phyloP scores from a whole-genome alignment of 441 rosid species.

The Melastoma candidum region DNA sequence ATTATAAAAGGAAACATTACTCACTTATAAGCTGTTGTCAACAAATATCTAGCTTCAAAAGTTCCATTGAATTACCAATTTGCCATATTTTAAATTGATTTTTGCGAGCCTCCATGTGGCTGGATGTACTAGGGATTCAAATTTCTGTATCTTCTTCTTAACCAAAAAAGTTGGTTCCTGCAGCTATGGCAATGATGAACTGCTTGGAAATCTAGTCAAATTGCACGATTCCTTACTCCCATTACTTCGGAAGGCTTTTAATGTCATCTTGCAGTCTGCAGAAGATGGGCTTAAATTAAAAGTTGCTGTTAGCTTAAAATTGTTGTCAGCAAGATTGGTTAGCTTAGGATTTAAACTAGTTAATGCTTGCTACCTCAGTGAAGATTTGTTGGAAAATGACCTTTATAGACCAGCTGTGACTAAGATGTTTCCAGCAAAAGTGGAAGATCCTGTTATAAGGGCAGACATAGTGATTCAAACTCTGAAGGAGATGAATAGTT shows the following conservation, averaged over 20 bases:
- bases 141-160: conserved; percentile 12
- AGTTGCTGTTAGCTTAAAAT: conserved; percentile 49
- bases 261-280: conserved; percentile 31
- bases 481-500: conserved; percentile 63
- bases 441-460: conserved; percentile 85
- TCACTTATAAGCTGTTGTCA: no score
- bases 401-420: conserved; percentile 35
- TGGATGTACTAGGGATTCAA: conserved; percentile 2
- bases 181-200: conserved; percentile 81
- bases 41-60: no score
- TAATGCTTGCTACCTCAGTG: conserved; percentile 59
- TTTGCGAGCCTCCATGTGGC: no score
- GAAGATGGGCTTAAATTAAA: conserved; percentile 37
- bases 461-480: conserved; percentile 81
- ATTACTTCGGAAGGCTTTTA: conserved; percentile 57
- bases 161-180: conserved; percentile 19
- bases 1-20: no score
- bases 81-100: no score
- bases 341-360: conserved; percentile 75
- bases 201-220: conserved; percentile 51
- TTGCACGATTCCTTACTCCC: conserved; percentile 86
- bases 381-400: conserved; percentile 35
- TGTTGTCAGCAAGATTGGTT: conserved; percentile 64
- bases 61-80: no score
- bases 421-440: conserved; percentile 79